Evolutionary conservation across 768 basidiomycete genomes (phyloP), one percentile per base, ranked within the genome.

Genomic region (Brasilioporus rufonigricans): DNA sequence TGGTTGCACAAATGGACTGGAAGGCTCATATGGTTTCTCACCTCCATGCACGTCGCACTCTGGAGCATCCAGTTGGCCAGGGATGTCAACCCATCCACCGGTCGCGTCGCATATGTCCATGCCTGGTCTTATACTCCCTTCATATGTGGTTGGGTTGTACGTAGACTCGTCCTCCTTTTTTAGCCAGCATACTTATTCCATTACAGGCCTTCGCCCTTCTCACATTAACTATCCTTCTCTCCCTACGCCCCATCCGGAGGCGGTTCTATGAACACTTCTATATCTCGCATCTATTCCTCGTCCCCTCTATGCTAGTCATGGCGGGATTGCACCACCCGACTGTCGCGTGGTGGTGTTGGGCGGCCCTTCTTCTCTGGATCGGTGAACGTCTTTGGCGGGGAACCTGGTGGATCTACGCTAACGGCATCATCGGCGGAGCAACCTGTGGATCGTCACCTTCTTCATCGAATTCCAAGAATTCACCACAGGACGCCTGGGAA

Each of bases 1-100:
- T 77, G 82, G 70, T 72, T 90, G 8, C 90, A 91, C 68, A 80
- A 81, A 26, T 88, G 88, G 84, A 72, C 80, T 5, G 90, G 85
- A 2, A 75, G 88, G 49, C 70, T 91, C 40, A 77, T 90, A 21
- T 92, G 86, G 83, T 65, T 83, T 44, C 66, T 87, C 50, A 78
- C 80, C 8, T 67, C 78, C 4, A 59, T 82, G 3, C 89, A 92
- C 66, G 82, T 85, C 31, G 74, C 70, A 3, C 70, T 86, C 1
- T 92, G 89, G 90, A 83, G 81, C 53, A 76, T 86, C 7, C 85
- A 91, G 64, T 73, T 91, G 40, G 66, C 69, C 38, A 72, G 66
- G 14, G 87, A 91, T 55, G 71, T 68, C 55, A 73, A 80, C 23
- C 60, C 63, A 14, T 72, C 58, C 36, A 78, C 75, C 11, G 76